Evolutionary conservation across 495 filamentous ascomycete species (phyloP).

Genomic region (Penicillium crystallinum): DNA sequence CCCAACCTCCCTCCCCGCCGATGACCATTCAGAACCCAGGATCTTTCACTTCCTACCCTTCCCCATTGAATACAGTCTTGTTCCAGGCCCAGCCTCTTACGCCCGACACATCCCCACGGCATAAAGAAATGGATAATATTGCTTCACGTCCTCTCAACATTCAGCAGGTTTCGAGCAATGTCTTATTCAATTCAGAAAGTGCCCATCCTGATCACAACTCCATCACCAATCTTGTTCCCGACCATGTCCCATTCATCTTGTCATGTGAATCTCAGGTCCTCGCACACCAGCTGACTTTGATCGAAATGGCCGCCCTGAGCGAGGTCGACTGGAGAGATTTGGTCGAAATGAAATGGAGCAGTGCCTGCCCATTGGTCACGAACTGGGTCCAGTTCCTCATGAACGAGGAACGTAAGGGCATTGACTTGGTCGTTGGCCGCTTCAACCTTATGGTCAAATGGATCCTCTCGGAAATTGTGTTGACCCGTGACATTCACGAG

Average conservation of each 20-base stretch:
- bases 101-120: conserved; percentile 46
- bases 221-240: conserved; percentile 8
- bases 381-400: conserved; percentile 92
- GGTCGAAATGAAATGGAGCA: conserved; percentile 90
- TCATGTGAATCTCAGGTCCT: conserved; percentile 85
- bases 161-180: conserved; percentile 34
- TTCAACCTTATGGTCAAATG: conserved; percentile 99
- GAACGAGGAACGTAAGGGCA: conserved; percentile 73
- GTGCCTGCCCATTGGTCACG: conserved; percentile 54
- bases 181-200: conserved; percentile 37
- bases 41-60: conserved; percentile 34
- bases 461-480: conserved; percentile 84
- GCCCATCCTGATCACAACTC: conserved; percentile 10
- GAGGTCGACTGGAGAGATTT: conserved; percentile 98
- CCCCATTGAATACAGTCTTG: conserved; percentile 36
- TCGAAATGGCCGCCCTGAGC: conserved; percentile 93
- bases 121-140: conserved; percentile 14
- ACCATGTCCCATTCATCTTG: conserved; percentile 86
- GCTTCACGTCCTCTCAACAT: conserved; percentile 21
- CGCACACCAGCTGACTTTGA: conserved; percentile 89
- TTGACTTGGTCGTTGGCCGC: conserved; percentile 92
- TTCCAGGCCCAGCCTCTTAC: conserved; percentile 45
- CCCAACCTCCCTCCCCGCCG: conserved; percentile 72
- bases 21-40: conserved; percentile 64
- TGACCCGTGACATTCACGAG: conserved; percentile 79